These are phyloP conservation scores for Pilaira anomala DNA, from an alignment of 192 early-diverging fungal species.

Conservation along the genomic window DNA sequence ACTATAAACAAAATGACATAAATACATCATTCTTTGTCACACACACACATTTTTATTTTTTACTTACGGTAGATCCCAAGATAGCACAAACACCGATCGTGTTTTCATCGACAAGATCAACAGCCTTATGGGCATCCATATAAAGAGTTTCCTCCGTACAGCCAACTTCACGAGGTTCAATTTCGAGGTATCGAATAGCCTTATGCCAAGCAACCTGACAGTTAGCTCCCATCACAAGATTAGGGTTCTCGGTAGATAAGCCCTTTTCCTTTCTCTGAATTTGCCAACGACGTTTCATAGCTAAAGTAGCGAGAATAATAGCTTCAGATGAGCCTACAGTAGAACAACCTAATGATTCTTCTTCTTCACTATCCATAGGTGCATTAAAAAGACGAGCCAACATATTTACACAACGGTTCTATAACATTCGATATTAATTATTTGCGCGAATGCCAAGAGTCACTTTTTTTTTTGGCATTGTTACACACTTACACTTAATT, in stretches of 20 bases:
- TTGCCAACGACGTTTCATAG: constrained; percentile 81
- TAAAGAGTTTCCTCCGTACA: constrained; percentile 44
- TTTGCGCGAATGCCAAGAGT: too few relatives aligned
- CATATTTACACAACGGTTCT: constrained; percentile 44
- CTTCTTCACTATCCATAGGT: constrained; percentile 27
- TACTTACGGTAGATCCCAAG: constrained; percentile 63
- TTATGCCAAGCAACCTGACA: constrained; percentile 55
- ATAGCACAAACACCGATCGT: constrained; percentile 79
- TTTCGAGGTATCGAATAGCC: constrained; percentile 28
- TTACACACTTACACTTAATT: constrained; percentile 33
- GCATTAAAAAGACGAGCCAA: constrained; percentile 39
- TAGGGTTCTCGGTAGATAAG: constrained; percentile 64
- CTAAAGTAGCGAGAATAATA: constrained; percentile 70
- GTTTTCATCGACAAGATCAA: constrained; percentile 77
- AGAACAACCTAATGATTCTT: constrained; percentile 59
- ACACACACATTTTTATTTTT: not conserved
- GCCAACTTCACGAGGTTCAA: constrained; percentile 34
- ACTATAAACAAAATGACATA: too few relatives aligned
- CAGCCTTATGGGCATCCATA: constrained; percentile 63
- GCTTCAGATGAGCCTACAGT: constrained; percentile 80
- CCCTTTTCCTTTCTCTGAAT: constrained; percentile 52
- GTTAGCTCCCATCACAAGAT: constrained; percentile 73
- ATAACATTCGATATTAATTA: not conserved
- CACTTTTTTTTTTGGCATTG: too few relatives aligned
- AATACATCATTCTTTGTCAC: not conserved